Evolutionary conservation across 2,329 filamentous ascomycete genomes (phyloP).

Genomic region (Akanthomyces muscarius): DNA sequence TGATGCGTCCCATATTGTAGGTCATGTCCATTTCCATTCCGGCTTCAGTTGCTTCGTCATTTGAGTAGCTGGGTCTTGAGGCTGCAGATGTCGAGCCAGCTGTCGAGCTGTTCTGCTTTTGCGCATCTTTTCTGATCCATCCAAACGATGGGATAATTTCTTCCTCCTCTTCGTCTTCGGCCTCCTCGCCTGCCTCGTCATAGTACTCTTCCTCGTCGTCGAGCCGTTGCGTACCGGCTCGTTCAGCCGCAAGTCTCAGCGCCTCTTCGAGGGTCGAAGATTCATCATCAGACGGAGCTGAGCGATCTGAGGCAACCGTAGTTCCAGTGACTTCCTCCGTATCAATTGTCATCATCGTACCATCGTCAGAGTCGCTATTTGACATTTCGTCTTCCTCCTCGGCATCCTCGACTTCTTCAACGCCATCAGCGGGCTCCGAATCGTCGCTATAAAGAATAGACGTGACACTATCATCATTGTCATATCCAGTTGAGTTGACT

Average conservation of each 20-base stretch:
- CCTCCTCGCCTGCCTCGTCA: conserved; percentile 50
- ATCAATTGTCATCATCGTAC: conserved; percentile 78
- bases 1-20: conserved; percentile 51
- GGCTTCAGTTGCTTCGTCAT: conserved; percentile 30
- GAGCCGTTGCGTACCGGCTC: conserved; percentile 69
- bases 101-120: conserved; percentile 12
- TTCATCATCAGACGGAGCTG: conserved; percentile 55
- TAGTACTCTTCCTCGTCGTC: conserved; percentile 35
- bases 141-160: conserved; percentile 74
- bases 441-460: conserved; percentile 76
- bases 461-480: conserved; percentile 61
- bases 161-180: conserved; percentile 51
- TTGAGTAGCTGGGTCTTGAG: conserved; percentile 11
- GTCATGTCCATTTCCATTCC: conserved; percentile 56
- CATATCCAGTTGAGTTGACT: conserved; percentile 44
- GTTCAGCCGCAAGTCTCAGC: conserved; percentile 67
- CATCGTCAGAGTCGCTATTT: conserved; percentile 64
- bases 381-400: conserved; percentile 37
- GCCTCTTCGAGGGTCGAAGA: conserved; percentile 74
- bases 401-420: conserved; percentile 54
- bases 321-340: conserved; percentile 71
- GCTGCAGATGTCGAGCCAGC: neutral
- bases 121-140: conserved; percentile 58
- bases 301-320: conserved; percentile 58
- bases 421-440: conserved; percentile 52